Base-by-base conservation (phyloP, 2,329 filamentous ascomycete species). In the Penicillium sp. region DNA sequence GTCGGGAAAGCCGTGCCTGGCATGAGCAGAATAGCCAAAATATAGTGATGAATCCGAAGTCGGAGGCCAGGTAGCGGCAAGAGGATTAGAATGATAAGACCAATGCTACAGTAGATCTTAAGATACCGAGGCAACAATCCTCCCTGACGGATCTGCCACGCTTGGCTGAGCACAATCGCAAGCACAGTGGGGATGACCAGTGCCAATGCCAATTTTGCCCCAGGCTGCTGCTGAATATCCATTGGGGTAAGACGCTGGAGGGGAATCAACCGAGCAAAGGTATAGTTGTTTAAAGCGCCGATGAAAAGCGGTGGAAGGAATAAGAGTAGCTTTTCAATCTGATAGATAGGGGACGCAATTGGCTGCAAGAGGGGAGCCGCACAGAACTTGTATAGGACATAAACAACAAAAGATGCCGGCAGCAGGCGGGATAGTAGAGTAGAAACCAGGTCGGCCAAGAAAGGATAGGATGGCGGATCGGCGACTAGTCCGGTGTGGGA, bases 271-370 rank as follows among this genome's bases (percentile, higher is more conserved):
- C 73, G 71, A 67, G 91, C 90, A 68, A 99, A 91, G 0, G 95
- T 98, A 75, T 97, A 96, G 76, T 98, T 98, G 69, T 93, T 93
- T 64, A 99, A 77, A 1, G 91, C 88, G 16, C 93, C 95, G 39
- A 97, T 86, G 89, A 96, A 99, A 69, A 90, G 92, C 8, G 87
- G 88, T 1, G 93, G 93, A 1, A 99, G 81, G 89, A 92, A 98
- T 27, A 98, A 81, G 3, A 98, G 76, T 0, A 91, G 90, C 80
- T 96, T 97, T 69, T 96, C 93, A 44, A 96, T 67, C 70, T 96
- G 93, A 50, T 76, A 77, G 19, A 70, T 69, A 2, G 75, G 74
- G 33, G 69, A 67, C 0, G 93, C 91, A 0, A 97, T 81, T 1
- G 87, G 88, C 1, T 74, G 76, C 26, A 96, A 82, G 1, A 90